Evolutionary conservation across 441 rosid species (phyloP), one percentile per base, ranked within the genome.

Genomic region (Rhodomyrtus psidioides): DNA sequence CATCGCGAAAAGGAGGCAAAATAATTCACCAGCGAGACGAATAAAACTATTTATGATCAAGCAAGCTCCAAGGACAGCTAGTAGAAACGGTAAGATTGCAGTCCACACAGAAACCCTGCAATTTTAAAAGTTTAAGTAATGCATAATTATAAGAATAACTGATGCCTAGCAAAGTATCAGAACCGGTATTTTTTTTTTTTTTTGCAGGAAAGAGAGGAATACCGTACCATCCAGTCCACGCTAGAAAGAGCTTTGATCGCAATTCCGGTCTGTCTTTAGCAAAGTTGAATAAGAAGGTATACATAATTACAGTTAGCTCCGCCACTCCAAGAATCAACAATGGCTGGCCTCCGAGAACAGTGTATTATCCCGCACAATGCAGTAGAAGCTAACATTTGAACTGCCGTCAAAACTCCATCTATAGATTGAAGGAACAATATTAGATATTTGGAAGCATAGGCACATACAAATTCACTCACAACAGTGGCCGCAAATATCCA

Each of bases 241-340:
- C 95, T 49, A 94, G 91, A 87, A 92, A 94, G 85, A 91, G 94
- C 86, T 85, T 84, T 59, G 94, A 81, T 7, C 97, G 94, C 93
- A 94, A 91, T 59, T 92, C 94, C 4, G 90, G 82, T 87, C 95
- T 90, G 51, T 85, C 91, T 85, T 94, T 94, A 4, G 94, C 95
- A n/a, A 94, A 94, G 57, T 92, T 92, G 89, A 91, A 94, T 95
- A 93, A 87, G 92, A 93, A 94, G 16, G 94, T 93, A 91, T 93
- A 94, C 96, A 94, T 93, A 27, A 94, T 91, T n/a, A 94, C 95
- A 57, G 96, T 94, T 82, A 94, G 96, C 87, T 93, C 95, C 51
- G 95, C 95, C 84, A 94, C 96, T 83, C 96, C 96, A 84, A 92
- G 95, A 87, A 93, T 93, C 89, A 94, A 86, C 88, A 94, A 87